Conservation (phyloP, 768 basidiomycete genomes). For the Lactarius sp. region DNA sequence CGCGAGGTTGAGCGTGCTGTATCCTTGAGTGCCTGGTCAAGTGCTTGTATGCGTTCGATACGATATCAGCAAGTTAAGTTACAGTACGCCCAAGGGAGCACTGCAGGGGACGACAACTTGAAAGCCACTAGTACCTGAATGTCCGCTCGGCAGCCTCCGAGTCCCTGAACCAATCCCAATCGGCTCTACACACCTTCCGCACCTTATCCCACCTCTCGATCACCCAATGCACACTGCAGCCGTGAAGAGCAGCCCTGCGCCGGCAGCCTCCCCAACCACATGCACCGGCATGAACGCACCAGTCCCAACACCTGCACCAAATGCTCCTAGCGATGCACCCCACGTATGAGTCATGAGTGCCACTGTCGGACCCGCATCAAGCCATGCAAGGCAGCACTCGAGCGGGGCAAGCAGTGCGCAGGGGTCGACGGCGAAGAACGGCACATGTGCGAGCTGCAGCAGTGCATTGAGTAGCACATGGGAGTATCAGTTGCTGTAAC, state of each 20-base stretch:
- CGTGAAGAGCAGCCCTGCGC: constrained; percentile 27
- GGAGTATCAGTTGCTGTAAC: constrained; percentile 8
- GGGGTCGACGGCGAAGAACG: constrained; percentile 18
- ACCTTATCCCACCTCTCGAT: constrained; percentile 30
- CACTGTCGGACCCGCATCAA: constrained; percentile 16
- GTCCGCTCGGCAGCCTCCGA: constrained; percentile 32
- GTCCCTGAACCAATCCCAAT: constrained; percentile 29
- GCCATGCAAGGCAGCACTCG: constrained; percentile 19
- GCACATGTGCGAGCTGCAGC: constrained; percentile 20
- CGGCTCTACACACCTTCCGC: constrained; percentile 29
- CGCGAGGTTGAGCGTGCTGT: no score
- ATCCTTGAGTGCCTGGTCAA: constrained; percentile 16
- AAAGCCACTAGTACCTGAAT: constrained; percentile 20
- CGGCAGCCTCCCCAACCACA: constrained; percentile 25
- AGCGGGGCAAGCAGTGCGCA: constrained; percentile 23
- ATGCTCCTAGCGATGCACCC: constrained; percentile 24
- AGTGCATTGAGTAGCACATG: constrained; percentile 26
- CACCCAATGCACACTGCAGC: constrained; percentile 26
- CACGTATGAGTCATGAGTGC: constrained; percentile 28
- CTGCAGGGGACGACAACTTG: no score
- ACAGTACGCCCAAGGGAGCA: no score
- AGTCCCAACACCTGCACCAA: constrained; percentile 24
- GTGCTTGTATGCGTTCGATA: constrained; percentile 3
- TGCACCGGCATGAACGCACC: constrained; percentile 21
- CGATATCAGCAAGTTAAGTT: neutral